A percentile compares a stretch with the other conserved stretches of the same genome.
phyloP scores from a whole-genome alignment of 805 yeast species.

The Cyberlindnera americana region DNA sequence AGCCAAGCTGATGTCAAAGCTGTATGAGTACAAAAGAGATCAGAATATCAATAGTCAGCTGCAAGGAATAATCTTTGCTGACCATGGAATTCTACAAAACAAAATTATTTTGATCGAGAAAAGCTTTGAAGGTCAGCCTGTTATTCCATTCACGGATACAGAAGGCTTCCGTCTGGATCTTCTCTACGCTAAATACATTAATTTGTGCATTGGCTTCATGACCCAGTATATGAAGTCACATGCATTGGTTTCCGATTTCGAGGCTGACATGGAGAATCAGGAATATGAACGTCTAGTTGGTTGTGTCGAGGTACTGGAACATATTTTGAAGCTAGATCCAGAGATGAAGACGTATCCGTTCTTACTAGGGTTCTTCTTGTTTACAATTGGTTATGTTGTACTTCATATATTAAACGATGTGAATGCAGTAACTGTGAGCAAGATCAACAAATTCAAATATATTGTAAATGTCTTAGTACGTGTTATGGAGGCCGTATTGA shows the following conservation, averaged over 20 bases:
- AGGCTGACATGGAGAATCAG: conserved; percentile 14
- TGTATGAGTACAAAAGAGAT: conserved; percentile 21
- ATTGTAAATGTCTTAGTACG: conserved; percentile 23
- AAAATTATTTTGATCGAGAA: conserved; percentile 10
- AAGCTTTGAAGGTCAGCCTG: conserved; percentile 3
- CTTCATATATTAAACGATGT: conserved; percentile 22
- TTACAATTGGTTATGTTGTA: conserved; percentile 21
- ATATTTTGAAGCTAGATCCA: conserved; percentile 17
- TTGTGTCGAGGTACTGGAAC: conserved; percentile 21
- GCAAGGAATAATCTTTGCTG: conserved; percentile 3
- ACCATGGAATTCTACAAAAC: conserved; percentile 6
- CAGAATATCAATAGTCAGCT: not conserved
- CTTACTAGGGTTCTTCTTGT: conserved; percentile 21
- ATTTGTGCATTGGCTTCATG: conserved; percentile 18
- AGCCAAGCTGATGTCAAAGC: conserved; percentile 31
- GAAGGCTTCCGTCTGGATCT: conserved; percentile 16
- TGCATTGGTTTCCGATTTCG: conserved; percentile 16
- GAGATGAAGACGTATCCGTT: conserved; percentile 23
- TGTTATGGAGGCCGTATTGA: conserved; percentile 27
- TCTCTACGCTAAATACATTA: conserved; percentile 23
- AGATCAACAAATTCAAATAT: conserved; percentile 24
- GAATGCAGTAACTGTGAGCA: conserved; percentile 17
- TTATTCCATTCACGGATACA: conserved; percentile 16
- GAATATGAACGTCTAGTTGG: conserved; percentile 15
- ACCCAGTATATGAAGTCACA: conserved; percentile 15